Evolutionary conservation across 1,284 basidiomycete species (phyloP), one percentile per base, ranked within the genome.

Genomic region (Coriolopsis trogii): DNA sequence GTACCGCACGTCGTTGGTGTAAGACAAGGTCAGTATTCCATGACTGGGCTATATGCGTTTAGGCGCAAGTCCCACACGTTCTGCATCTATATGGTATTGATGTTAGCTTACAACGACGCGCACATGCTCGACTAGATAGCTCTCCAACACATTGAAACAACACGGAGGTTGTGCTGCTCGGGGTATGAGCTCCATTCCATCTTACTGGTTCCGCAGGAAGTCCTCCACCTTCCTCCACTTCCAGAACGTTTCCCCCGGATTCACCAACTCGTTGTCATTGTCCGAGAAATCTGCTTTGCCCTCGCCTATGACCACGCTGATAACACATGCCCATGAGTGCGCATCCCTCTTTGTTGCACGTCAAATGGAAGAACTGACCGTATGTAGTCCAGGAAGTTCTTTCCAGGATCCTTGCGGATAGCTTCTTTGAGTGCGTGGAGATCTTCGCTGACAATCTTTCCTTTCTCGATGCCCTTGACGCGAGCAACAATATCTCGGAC

Each of bases 211-310:
- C 15, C 34, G 45, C 28, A 55, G 49, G 28, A 58, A 49, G 16
- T 61, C 58, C 31, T 60, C 55, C 12, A 64, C 42, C 2, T 58
- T 60, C 43, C 51, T 63, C 64, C 64, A 66, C 46, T 62, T 62
- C 64, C 64, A 66, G 6, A 55, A 36, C 12, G 50, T 45, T 36
- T 60, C 44, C 6, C 42, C 41, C 1, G 64, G 64, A 42, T 66
- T 64, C 25, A 66, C 46, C 24, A 62, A 43, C 41, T 65, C 63
- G 41, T 66, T 65, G 8, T 37, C 41, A 42, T 64, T 64, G 20
- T 47, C 40, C 16, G 65, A 61, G 28, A 63, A 67, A 50, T 70
- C 66, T 12, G 64, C 41, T 42, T 64, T 63, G 16, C 65, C 66
- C 48, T 67, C 64, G 4, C 58, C 67, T 49, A 67, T 62, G 34